A percentile compares a stretch with the other conserved stretches of the same genome.
Evolutionary conservation across 2,329 filamentous ascomycete genomes (phyloP).

Genomic region (Aspergillus sp.): DNA sequence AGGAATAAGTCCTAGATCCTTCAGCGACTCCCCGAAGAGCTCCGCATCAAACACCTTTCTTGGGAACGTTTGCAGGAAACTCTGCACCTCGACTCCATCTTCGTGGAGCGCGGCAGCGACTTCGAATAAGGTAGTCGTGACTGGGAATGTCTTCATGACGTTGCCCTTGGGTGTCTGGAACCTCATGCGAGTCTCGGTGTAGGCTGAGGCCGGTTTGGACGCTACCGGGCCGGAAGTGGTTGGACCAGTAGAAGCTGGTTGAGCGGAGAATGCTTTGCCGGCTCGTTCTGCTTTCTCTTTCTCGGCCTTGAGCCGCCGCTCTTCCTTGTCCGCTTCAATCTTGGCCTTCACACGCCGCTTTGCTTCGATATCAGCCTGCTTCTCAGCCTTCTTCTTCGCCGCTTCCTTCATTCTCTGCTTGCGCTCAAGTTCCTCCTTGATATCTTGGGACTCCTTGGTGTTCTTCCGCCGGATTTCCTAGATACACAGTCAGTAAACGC

Average conservation of each 20-base stretch:
- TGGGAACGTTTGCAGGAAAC: conserved; percentile 84
- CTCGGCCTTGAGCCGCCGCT: conserved; percentile 80
- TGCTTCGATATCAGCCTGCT: conserved; percentile 77
- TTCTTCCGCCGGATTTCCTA: conserved; percentile 75
- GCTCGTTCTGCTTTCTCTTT: conserved; percentile 81
- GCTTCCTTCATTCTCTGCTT: conserved; percentile 94
- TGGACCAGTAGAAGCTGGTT: conserved; percentile 44
- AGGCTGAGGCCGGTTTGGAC: conserved; percentile 66
- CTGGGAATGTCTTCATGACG: conserved; percentile 82
- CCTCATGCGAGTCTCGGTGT: conserved; percentile 77
- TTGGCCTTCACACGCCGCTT: conserved; percentile 88
- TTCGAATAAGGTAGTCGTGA: conserved; percentile 90
- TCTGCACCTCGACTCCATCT: conserved; percentile 66
- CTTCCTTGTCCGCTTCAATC: conserved; percentile 92
- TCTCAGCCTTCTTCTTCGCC: conserved; percentile 81
- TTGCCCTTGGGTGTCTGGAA: conserved; percentile 75
- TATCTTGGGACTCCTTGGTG: conserved; percentile 82
- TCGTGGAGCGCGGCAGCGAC: conserved; percentile 77
- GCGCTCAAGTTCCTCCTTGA: conserved; percentile 82
- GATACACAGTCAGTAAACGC: conserved; percentile 2
- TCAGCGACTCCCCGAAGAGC: conserved; percentile 88
- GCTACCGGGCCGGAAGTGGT: conserved; percentile 50
- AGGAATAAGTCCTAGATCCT: conserved; percentile 86
- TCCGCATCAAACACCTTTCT: conserved; percentile 71
- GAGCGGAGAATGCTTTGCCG: conserved; percentile 58